Evolutionary conservation across 2,329 filamentous ascomycete genomes (phyloP).

Genomic region (Fusarium sp.): DNA sequence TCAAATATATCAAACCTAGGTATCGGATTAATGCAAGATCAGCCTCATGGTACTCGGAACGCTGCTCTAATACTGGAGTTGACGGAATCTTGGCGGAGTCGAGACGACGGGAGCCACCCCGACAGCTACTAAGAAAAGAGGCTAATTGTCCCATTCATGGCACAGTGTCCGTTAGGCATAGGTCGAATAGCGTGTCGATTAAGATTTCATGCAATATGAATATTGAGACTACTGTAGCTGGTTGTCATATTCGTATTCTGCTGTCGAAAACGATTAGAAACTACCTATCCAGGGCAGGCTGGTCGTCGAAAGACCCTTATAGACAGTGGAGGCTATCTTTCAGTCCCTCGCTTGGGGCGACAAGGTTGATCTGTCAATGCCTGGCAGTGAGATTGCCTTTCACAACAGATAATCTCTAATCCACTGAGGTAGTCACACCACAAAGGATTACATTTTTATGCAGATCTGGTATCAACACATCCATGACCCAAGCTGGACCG

Average conservation of each 20-base stretch:
- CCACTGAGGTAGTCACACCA: not conserved
- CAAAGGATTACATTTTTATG: not conserved
- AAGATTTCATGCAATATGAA: slow-evolving; percentile 16
- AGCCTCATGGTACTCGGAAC: slow-evolving; percentile 3
- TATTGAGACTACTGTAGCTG: not conserved
- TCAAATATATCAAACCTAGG: slow-evolving; percentile 11
- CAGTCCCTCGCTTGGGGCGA: not conserved
- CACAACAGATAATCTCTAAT: not conserved
- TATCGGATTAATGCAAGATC: slow-evolving; percentile 20
- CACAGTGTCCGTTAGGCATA: slow-evolving; percentile 34
- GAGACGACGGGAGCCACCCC: slow-evolving; percentile 8
- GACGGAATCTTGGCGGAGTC: slow-evolving; percentile 7
- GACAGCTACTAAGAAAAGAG: slow-evolving; percentile 8
- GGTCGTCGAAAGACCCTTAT: not conserved
- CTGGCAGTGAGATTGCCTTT: slow-evolving; percentile 1
- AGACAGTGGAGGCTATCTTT: not conserved
- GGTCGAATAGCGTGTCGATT: not conserved
- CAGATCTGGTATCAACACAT: not conserved
- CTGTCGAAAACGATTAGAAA: not conserved
- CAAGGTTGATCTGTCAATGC: not conserved
- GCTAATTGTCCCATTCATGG: slow-evolving; percentile 31
- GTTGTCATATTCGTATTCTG: not conserved
- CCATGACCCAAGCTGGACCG: not conserved
- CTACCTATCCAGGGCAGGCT: not conserved
- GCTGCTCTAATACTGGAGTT: slow-evolving; percentile 5